Percentiles rank a stretch among this genome's conserved stretches.
phyloP scores from a whole-genome alignment of 441 rosid species.

The Aquilaria agallochum region DNA sequence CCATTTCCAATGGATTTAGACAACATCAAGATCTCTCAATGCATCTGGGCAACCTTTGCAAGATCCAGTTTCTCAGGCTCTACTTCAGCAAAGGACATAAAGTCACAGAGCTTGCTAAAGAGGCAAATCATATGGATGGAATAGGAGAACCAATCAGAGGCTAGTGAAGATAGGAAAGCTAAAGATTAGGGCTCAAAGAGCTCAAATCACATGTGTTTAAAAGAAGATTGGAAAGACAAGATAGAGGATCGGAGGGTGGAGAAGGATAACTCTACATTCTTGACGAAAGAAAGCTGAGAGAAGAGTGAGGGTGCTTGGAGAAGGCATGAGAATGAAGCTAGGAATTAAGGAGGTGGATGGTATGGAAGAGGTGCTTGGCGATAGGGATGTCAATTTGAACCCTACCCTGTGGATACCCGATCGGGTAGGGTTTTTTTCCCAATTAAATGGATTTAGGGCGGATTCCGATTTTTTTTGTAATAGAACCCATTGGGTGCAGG shows the following conservation, averaged over 20 bases:
- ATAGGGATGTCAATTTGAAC: constrained; percentile 17
- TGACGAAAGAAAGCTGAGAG: constrained; percentile 71
- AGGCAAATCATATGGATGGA: constrained; percentile 67
- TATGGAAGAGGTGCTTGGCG: constrained; percentile 76
- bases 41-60: constrained; percentile 86
- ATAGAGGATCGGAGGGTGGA: constrained; percentile 81
- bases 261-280: constrained; percentile 74
- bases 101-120: constrained; percentile 79
- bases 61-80: constrained; percentile 24
- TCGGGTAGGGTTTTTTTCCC: no score
- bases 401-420: no score
- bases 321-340: constrained; percentile 88
- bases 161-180: constrained; percentile 57
- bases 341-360: constrained; percentile 84
- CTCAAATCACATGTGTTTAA: no score
- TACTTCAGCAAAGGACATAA: constrained; percentile 35
- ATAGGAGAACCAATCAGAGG: constrained; percentile 70
- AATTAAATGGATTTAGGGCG: no score
- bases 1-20: constrained; percentile 21
- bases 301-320: constrained; percentile 49
- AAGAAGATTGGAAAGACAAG: no score
- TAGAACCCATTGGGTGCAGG: no score
- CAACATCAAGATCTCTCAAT: constrained; percentile 71
- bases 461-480: no score
- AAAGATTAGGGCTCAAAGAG: no score